Conservation (phyloP, 331 rosid species). For the Cydonia oblonga region DNA sequence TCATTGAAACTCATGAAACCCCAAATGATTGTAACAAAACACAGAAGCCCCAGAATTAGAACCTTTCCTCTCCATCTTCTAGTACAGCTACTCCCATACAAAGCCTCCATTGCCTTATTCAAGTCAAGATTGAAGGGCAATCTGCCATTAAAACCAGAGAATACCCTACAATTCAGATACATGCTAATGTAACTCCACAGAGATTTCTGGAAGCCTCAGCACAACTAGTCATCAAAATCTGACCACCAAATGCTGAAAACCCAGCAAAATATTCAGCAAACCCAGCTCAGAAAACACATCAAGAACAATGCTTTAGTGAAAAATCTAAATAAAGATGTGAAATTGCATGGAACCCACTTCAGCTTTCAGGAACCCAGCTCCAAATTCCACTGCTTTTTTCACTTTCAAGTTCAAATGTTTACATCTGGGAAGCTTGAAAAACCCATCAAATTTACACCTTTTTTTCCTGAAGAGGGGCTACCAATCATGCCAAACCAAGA, state of each 20-base stretch:
- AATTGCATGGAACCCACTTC: slow-evolving; percentile 28
- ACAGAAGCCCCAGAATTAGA: slow-evolving; percentile 37
- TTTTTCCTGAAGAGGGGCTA: not conserved
- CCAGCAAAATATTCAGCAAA: not conserved
- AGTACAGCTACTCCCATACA: slow-evolving; percentile 34
- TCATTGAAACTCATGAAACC: slow-evolving; percentile 29
- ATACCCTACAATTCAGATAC: slow-evolving; percentile 55
- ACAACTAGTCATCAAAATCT: slow-evolving; percentile 35
- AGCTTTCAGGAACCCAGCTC: slow-evolving; percentile 18
- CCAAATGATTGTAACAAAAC: slow-evolving; percentile 28
- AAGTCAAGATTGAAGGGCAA: slow-evolving; percentile 33
- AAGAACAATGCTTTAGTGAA: slow-evolving; percentile 24
- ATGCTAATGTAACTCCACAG: slow-evolving; percentile 29
- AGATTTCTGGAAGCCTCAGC: slow-evolving; percentile 28
- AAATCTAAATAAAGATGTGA: slow-evolving; percentile 12
- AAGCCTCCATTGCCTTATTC: slow-evolving; percentile 47
- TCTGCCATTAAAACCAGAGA: slow-evolving; percentile 51
- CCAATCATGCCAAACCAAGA: slow-evolving; percentile 24
- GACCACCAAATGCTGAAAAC: slow-evolving; percentile 2
- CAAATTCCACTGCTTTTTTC: not conserved
- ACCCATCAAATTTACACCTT: slow-evolving; percentile 19
- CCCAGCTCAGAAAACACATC: slow-evolving; percentile 14
- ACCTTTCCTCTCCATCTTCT: slow-evolving; percentile 36
- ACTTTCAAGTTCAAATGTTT: slow-evolving; percentile 1
- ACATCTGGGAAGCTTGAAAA: slow-evolving; percentile 23